Evolutionary conservation across 2,329 filamentous ascomycete species (phyloP), one percentile per base, ranked within the genome.

Genomic region (Dactylellina drechsleri): DNA sequence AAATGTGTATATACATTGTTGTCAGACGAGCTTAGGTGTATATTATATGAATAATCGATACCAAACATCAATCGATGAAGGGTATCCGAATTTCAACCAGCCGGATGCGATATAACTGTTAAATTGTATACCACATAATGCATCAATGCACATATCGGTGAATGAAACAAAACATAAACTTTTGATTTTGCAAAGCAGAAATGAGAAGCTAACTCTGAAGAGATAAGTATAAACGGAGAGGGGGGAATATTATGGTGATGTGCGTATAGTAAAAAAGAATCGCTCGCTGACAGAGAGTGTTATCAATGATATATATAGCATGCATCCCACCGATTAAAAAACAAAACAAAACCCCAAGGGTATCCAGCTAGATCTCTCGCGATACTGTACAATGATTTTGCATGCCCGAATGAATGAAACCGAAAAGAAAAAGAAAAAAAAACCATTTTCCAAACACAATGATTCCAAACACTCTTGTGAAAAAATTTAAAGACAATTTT

Each of bases 321-420:
- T 23, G 23, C 23, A 6, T 20, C 65, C 65, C 54, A 47, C 65
- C 47, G 60, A 36, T 36, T 36, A 36, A 36, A 36, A 36, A 36
- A 36, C 31, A 10, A 36, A 36, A 36, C 5, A 10, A 36, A 36
- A 62, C 52, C 59, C 59, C 53, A 67, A 53, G 65, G 65, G 65
- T 68, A 68, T 68, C 57, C 31, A 36, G 31, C 31, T 36, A 60
- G 57, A 60, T 36, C 13, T 60, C 65, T 68, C 57, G 56, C 65
- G 56, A 61, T 68, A 68, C 65, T 68, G 50, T 68, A 68, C 65
- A 68, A 54, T 62, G 40, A 53, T 60, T 31, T 7, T 36, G 31
- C 31, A 36, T 36, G 10, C 31, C 31, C 31, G 31, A 36, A 7
- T 8, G 31, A 36, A 31, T 23, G 23, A 23, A 23, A 4, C 23